Conservation (phyloP, 768 basidiomycete genomes). For the Pleurotus tuber-regium region DNA sequence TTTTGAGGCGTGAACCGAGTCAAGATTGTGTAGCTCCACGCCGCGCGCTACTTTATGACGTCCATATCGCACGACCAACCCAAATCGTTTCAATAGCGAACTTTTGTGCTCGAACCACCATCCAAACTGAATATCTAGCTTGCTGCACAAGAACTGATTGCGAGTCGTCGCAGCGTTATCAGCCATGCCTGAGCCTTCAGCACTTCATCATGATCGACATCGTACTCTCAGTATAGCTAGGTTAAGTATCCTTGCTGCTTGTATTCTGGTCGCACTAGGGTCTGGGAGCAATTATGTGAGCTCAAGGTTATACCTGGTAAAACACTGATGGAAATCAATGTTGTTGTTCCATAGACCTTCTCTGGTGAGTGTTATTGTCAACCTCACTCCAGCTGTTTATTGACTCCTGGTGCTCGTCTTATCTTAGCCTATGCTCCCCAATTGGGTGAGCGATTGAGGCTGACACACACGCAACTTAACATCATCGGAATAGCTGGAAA, state of each 20-base stretch:
- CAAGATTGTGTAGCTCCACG: too few relatives aligned
- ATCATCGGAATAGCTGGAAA: constrained; percentile 76
- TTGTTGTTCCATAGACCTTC: constrained; percentile 29
- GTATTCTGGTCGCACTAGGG: constrained; percentile 55
- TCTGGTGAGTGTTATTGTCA: constrained; percentile 32
- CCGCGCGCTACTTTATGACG: too few relatives aligned
- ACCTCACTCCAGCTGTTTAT: not conserved
- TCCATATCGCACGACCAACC: too few relatives aligned
- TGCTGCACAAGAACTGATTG: too few relatives aligned
- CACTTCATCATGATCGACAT: too few relatives aligned
- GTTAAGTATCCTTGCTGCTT: constrained; percentile 51
- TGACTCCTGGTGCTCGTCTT: not conserved
- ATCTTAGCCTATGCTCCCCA: constrained; percentile 80
- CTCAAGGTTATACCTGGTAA: constrained; percentile 12
- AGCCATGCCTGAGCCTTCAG: too few relatives aligned
- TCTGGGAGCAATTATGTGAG: constrained; percentile 78
- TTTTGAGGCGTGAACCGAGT: too few relatives aligned
- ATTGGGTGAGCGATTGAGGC: constrained; percentile 68
- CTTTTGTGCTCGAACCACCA: too few relatives aligned
- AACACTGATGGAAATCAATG: too few relatives aligned
- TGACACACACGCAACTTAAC: constrained; percentile 81
- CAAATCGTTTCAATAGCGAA: too few relatives aligned
- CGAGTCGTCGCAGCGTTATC: too few relatives aligned
- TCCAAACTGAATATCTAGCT: too few relatives aligned
- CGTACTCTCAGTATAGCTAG: constrained; percentile 32